phyloP scores from a whole-genome alignment of 108 stramenopile genomes.

The Cyclostephanos tholiformis region DNA sequence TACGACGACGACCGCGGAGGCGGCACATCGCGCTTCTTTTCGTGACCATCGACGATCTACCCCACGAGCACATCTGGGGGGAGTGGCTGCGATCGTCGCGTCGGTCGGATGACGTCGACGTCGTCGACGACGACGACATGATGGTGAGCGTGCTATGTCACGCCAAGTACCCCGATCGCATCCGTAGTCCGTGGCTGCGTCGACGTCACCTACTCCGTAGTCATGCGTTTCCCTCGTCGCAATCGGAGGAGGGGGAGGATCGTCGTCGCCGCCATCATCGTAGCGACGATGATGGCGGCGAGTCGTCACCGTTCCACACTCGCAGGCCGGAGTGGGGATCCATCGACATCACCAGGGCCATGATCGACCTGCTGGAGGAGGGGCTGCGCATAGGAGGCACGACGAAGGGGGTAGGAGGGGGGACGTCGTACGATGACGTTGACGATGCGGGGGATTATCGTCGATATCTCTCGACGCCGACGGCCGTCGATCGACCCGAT shows the following conservation, averaged over 20 bases:
- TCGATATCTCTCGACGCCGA: slow-evolving; percentile 40
- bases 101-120: not conserved
- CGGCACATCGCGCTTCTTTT: slow-evolving; percentile 69
- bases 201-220: slow-evolving; percentile 65
- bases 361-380: slow-evolving; percentile 84
- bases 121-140: slow-evolving; percentile 5
- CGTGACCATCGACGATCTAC: slow-evolving; percentile 80
- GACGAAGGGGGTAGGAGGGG: slow-evolving; percentile 17
- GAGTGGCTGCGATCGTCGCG: slow-evolving; percentile 56
- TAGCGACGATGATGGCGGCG: slow-evolving; percentile 7
- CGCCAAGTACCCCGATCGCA: slow-evolving; percentile 82
- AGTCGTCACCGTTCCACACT: slow-evolving; percentile 58
- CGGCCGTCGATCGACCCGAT: not conserved
- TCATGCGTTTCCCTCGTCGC: slow-evolving; percentile 26
- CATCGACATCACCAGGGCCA: slow-evolving; percentile 89
- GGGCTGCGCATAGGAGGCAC: slow-evolving; percentile 61
- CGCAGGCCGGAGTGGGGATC: slow-evolving; percentile 87
- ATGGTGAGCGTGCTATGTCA: slow-evolving; percentile 74
- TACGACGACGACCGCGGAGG: slow-evolving; percentile 22
- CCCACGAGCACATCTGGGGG: slow-evolving; percentile 85
- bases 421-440: slow-evolving; percentile 34
- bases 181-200: slow-evolving; percentile 67
- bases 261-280: no score
- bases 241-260: slow-evolving; percentile 26
- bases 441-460: slow-evolving; percentile 9